Evolutionary conservation across 2,329 filamentous ascomycete species (phyloP), one percentile per base, ranked within the genome.

Genomic region (Diaporthe helianthi): DNA sequence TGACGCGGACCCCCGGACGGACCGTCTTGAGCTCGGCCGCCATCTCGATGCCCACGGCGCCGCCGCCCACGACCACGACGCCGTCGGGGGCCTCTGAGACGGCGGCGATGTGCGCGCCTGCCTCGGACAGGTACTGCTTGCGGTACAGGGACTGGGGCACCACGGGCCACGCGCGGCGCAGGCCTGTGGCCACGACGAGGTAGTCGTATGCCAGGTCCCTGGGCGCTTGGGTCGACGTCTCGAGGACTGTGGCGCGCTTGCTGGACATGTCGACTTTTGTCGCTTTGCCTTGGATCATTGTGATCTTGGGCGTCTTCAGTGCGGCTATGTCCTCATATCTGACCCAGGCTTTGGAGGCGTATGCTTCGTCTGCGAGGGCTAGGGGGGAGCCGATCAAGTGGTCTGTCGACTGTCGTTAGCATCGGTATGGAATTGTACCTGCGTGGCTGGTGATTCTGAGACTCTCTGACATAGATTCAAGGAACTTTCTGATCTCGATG

Each of bases 1-100:
- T 92, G n/a, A 95, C 89, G 49, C 86, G 85, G 66, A 88, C 81
- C 13, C 85, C 75, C 0, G 93, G 92, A 71, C 90, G 85, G 29
- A 89, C 81, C 54, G 87, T 78, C 79, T 94, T 94, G 66, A 94
- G 82, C 80, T 96, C 92, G 1, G 91, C 89, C 0, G 93, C 92
- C 85, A 95, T 93, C 77, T 95, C 92, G 67, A 94, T 89, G 10
- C 93, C 93, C 1, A 94, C 92, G 8, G 92, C 93, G 61, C 85
- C 88, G 65, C 85, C 88, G 72, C 92, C 92, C 22, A 92, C 92
- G n/a, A 95, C 89, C 26, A 95, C 84, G 0, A 92, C 86, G 1
- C 94, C 86, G 0, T 87, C 88, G 5, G 78, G 80, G 1, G 87
- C 87, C 36, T 81, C 81, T 46, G 82, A 78, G 2, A 89, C 83